Conservation (phyloP, 805 yeast genomes). For the Candida germanica region DNA sequence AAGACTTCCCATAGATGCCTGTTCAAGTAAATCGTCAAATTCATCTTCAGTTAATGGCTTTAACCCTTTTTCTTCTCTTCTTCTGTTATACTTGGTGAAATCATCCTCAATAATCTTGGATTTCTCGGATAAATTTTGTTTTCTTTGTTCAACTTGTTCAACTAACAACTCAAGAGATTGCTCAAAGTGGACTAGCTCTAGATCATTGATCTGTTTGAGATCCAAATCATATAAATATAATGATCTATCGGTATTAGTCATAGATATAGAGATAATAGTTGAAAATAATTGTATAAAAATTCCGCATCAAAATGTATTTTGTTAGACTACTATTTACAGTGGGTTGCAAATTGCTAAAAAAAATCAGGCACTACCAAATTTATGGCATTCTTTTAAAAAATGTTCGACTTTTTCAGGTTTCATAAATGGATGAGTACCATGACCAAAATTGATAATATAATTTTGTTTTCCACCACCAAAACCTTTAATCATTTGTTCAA, state of each 20-base stretch:
- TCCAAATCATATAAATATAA: slow-evolving; percentile 50
- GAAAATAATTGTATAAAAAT: too few relatives aligned
- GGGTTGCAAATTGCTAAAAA: background rate
- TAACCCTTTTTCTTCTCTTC: slow-evolving; percentile 47
- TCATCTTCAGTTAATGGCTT: slow-evolving; percentile 50
- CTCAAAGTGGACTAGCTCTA: slow-evolving; percentile 57
- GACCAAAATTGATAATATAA: slow-evolving; percentile 94
- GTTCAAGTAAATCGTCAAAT: slow-evolving; percentile 53
- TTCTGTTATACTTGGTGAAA: slow-evolving; percentile 56
- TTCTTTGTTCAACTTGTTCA: background rate
- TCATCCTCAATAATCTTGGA: slow-evolving; percentile 26
- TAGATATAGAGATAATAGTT: too few relatives aligned
- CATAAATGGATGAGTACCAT: slow-evolving; percentile 98
- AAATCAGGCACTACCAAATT: slow-evolving; percentile 50
- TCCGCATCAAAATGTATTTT: background rate
- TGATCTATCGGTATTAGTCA: too few relatives aligned
- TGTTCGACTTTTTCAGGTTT: slow-evolving; percentile 83
- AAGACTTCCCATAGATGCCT: slow-evolving; percentile 50
- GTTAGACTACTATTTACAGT: slow-evolving; percentile 5
- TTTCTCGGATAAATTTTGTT: background rate
- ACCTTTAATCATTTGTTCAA: slow-evolving; percentile 81
- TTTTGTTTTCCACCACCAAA: slow-evolving; percentile 93
- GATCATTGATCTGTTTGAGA: slow-evolving; percentile 37
- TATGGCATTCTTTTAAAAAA: slow-evolving; percentile 84
- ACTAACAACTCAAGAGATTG: background rate